Percentiles rank a stretch among this genome's conserved stretches.
These are phyloP conservation scores for Proliferodiscus dingleyae DNA, from an alignment of 2,329 filamentous ascomycete genomes.

Conservation along the genomic window DNA sequence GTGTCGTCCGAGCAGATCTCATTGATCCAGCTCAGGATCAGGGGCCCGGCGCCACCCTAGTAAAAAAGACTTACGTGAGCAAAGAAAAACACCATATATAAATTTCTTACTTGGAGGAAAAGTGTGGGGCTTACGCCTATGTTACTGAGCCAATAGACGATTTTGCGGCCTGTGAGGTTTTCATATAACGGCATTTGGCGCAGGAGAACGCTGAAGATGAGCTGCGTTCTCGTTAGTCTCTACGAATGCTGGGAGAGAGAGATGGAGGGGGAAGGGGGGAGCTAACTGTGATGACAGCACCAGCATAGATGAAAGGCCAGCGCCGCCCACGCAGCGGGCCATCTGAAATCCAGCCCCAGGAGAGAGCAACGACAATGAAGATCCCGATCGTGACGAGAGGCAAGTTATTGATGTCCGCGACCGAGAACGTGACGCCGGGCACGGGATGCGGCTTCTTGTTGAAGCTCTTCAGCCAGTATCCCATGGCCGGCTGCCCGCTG, in stretches of 20 bases:
- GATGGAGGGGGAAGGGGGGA: no score
- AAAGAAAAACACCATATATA: no score
- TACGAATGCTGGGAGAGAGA: neutral
- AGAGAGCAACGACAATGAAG: slow-evolving; percentile 33
- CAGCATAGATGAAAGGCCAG: slow-evolving; percentile 37
- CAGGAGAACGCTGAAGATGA: slow-evolving; percentile 32
- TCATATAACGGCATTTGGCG: slow-evolving; percentile 35
- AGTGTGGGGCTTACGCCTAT: slow-evolving; percentile 29
- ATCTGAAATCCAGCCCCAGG: slow-evolving; percentile 37
- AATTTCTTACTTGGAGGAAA: neutral
- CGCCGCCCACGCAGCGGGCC: slow-evolving; percentile 31
- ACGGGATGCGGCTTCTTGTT: slow-evolving; percentile 33
- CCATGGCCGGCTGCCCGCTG: slow-evolving; percentile 33
- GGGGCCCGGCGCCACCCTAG: slow-evolving; percentile 33
- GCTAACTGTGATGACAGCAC: slow-evolving; percentile 34
- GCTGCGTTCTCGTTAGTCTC: slow-evolving; percentile 12
- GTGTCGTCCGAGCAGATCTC: slow-evolving; percentile 52
- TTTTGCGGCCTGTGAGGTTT: slow-evolving; percentile 33
- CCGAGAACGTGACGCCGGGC: slow-evolving; percentile 31
- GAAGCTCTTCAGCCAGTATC: slow-evolving; percentile 40
- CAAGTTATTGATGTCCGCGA: slow-evolving; percentile 41
- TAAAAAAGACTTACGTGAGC: slow-evolving; percentile 2
- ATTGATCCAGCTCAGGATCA: slow-evolving; percentile 45
- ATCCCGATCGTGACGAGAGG: slow-evolving; percentile 32
- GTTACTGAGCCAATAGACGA: slow-evolving; percentile 36